phyloP scores from a whole-genome alignment of 1,284 basidiomycete species.

The Ustilago shanxiensis region DNA sequence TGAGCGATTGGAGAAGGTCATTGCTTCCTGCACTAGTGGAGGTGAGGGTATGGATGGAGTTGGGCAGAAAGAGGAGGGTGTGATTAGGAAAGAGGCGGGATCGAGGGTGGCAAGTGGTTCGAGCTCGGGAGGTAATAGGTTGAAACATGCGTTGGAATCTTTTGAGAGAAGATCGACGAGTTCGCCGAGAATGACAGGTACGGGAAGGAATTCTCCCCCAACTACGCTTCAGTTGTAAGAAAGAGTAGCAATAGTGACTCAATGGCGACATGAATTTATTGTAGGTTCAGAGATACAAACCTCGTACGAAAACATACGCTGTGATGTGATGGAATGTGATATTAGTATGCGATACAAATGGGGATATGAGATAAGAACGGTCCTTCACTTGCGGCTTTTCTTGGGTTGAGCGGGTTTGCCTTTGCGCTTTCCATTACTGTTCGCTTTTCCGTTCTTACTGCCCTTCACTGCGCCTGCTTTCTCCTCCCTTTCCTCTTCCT shows the following conservation, averaged over 20 bases:
- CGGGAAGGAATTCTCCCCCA: constrained; percentile 25
- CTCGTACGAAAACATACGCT: not conserved
- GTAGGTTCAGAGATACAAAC: not conserved
- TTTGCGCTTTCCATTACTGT: constrained; percentile 10
- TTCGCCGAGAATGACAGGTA: not conserved
- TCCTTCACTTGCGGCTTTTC: constrained; percentile 42
- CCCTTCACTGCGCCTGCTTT: constrained; percentile 10
- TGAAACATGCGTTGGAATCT: constrained; percentile 32
- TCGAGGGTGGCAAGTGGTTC: constrained; percentile 16
- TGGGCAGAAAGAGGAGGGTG: constrained; percentile 5
- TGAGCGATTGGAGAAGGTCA: constrained; percentile 44
- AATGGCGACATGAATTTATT: too few species aligned
- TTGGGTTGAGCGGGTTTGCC: constrained; percentile 22
- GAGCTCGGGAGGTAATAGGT: constrained; percentile 22
- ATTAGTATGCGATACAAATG: not conserved
- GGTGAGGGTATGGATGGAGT: not conserved
- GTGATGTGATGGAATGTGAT: not conserved
- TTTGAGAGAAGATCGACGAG: constrained; percentile 16
- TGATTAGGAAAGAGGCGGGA: constrained; percentile 21
- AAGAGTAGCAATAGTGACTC: too few species aligned
- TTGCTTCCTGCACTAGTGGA: not conserved
- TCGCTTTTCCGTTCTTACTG: not conserved
- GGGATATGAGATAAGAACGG: not conserved
- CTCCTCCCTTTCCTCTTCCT: constrained; percentile 17
- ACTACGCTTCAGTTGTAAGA: constrained; percentile 25